Evolutionary conservation across 345 rosid species (phyloP).

Genomic region (Populus simonii): DNA sequence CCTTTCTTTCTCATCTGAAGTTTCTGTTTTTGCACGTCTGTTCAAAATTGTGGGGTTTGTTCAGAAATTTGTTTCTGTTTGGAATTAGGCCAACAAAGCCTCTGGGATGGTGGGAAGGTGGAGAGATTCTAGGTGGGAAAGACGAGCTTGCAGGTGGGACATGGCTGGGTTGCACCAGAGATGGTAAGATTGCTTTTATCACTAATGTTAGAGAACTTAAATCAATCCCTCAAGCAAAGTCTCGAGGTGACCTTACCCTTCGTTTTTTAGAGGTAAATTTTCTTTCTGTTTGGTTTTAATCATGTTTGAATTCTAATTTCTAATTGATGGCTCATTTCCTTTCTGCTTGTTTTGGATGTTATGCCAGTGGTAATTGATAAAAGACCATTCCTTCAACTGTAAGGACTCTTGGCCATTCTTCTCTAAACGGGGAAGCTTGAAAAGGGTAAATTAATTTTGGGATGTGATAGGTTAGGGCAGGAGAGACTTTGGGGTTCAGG

Average conservation of each 20-base stretch:
- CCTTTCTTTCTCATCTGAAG: background rate
- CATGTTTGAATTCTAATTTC: background rate
- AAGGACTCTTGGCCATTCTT: too few relatives aligned
- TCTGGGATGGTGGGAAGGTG: slow-evolving; percentile 66
- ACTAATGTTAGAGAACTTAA: slow-evolving; percentile 59
- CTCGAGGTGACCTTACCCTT: slow-evolving; percentile 70
- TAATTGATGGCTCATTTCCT: background rate
- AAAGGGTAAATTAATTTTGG: too few relatives aligned
- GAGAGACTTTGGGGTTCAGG: too few relatives aligned
- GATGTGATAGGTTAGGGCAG: too few relatives aligned
- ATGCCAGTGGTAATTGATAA: too few relatives aligned
- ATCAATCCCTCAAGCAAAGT: slow-evolving; percentile 35
- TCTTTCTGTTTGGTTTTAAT: background rate
- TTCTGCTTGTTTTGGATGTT: background rate
- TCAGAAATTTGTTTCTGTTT: background rate
- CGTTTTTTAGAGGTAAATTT: slow-evolving; percentile 53
- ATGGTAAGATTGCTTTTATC: slow-evolving; percentile 64
- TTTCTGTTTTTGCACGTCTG: background rate
- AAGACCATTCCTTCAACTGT: too few relatives aligned
- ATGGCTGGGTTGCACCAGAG: slow-evolving; percentile 65
- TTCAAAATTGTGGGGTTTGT: slow-evolving; percentile 1
- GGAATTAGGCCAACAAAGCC: slow-evolving; percentile 57
- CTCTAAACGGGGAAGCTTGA: too few relatives aligned
- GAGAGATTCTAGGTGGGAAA: slow-evolving; percentile 63
- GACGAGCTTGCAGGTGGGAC: slow-evolving; percentile 77